Evolutionary conservation across 2,329 filamentous ascomycete genomes (phyloP), one percentile per base, ranked within the genome.

Genomic region (Nigrospora oryzae): DNA sequence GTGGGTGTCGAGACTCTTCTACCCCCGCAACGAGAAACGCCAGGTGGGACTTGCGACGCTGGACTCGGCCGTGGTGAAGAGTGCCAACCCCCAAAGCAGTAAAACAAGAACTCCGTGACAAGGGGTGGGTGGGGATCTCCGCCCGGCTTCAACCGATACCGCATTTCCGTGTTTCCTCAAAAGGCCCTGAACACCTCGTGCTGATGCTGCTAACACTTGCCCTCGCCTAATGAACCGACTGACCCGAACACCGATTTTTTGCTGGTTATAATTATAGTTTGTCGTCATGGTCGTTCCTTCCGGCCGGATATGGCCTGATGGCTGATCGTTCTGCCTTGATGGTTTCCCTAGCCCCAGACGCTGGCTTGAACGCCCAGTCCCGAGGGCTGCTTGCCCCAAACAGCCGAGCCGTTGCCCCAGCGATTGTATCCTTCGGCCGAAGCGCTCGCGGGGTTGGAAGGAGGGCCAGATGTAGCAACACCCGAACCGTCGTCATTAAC

Each of bases 291-390:
- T 42, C 40, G 28, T 42, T 33, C 16, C 35, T 17, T 12, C 6
- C 11, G 16, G 36, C 36, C 17, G 38, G 11, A 45, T 19, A 6
- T 38, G 36, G 16, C 36, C 35, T 34, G 13, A 37, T 34, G 44
- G 15, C 36, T 47, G 43, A 45, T 38, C 38, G 43, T 39, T 33
- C 40, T 38, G 36, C 40, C 31, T 30, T 23, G 31, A 17, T 45
- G 38, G 17, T 49, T 38, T 42, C 50, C 44, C 56, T 83, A 96
- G 56, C 90, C 90, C 90, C 90, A 97, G 55, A 96, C 91, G 52
- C 89, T 94, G 52, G 90, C 89, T 63, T 94, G 89, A 49, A 90
- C 86, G 52, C 89, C 87, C 49, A 94, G 81, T 42, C 81, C 80
- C 52, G 83, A 86, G 52, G 83, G 86, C 58, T 86, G 88, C 58